Evolutionary conservation across 2,329 filamentous ascomycete species (phyloP), one percentile per base, ranked within the genome.

Genomic region (Aspergillus sergii): DNA sequence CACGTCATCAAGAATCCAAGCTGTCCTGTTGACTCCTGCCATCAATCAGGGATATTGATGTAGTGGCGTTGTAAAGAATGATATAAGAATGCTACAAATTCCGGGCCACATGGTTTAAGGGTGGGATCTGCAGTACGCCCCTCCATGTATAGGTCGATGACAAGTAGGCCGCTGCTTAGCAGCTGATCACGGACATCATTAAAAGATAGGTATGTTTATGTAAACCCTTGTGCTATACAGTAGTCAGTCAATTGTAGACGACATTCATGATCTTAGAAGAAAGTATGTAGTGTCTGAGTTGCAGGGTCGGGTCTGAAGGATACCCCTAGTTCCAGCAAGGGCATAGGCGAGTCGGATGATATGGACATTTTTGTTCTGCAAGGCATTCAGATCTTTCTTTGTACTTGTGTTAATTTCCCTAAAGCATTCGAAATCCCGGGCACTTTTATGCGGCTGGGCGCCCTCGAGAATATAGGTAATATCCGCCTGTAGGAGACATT

Each of bases 301-400:
- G 30, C 50, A 53, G n/a, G 32, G 12, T 21, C 8, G 11, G 32
- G 12, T 21, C 8, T 16, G 21, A 26, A 36, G 10, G 11, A 12
- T 9, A 55, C 16, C 32, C 51, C 51, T 55, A 16, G 32, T 39
- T 39, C 30, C 51, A 55, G 51, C 51, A 55, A 55, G 51, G 51
- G 32, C n/a, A 55, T 23, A 9, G 11, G 12, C 6, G 23, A 39
- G n/a, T 39, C 16, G 51, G 21, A 36, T 36, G 10, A 39, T 36
- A 55, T 54, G 30, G 23, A 55, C 32, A 39, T 39, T 55, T 34
- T 34, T 36, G 32, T 12, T 39, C 51, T 54, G 51, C 9, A 55
- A 55, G 51, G 51, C 48, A 21, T 19, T 11, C 9, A 3, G 28
- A 32, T 12, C 32, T 26, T 39, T 30, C n/a, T 23, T 39, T 39